These are phyloP conservation scores for Melaleuca quinquenervia DNA, from an alignment of 345 rosid species.

Conservation along the genomic window DNA sequence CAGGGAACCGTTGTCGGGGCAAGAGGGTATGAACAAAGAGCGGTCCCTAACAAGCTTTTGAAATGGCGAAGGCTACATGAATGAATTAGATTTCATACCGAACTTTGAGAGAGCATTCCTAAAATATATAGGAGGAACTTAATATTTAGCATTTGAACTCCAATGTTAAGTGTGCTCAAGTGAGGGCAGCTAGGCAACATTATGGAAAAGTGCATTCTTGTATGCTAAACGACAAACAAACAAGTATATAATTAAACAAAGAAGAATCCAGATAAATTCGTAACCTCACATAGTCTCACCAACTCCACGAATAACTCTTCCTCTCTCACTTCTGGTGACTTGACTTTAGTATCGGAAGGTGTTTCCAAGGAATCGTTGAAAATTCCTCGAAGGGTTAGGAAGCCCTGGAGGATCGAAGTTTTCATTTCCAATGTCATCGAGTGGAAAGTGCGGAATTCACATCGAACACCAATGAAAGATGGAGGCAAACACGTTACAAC, in stretches of 20 bases:
- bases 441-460: neutral
- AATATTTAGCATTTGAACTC: neutral
- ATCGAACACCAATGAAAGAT: neutral
- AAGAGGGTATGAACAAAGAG: fast-evolving
- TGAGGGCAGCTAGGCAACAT: neutral
- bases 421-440: neutral
- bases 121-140: neutral
- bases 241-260: neutral
- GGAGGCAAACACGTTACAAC: neutral
- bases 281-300: neutral
- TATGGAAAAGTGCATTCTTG: neutral
- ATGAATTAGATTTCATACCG: fast-evolving
- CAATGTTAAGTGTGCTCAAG: neutral
- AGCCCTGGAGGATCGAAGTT: neutral
- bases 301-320: neutral
- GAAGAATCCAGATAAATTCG: neutral
- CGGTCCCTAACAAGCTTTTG: neutral
- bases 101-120: neutral
- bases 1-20: no score
- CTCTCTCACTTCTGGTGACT: neutral
- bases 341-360: neutral
- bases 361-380: neutral
- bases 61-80: neutral
- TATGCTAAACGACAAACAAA: no score
- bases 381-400: neutral